Percentiles rank a stretch among this genome's conserved stretches.
These are phyloP conservation scores for Boletus sensibilis DNA, from an alignment of 768 basidiomycete species.

Conservation along the genomic window DNA sequence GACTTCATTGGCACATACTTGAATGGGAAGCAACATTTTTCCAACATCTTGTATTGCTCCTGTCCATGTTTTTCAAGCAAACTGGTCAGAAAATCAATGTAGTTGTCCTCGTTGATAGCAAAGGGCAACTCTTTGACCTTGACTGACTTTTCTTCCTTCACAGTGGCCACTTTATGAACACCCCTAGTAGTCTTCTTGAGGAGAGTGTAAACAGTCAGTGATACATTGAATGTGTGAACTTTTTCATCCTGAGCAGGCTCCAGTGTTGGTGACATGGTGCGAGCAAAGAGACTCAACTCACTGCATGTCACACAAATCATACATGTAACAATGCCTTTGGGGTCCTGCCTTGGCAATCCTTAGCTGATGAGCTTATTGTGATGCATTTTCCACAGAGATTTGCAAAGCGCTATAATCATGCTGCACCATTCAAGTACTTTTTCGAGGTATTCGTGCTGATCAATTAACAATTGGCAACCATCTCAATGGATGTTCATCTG, in stretches of 20 bases:
- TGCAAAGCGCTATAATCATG: too few relatives aligned
- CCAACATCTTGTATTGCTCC: too few relatives aligned
- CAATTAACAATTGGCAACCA: too few relatives aligned
- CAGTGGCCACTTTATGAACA: neutral
- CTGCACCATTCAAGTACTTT: too few relatives aligned
- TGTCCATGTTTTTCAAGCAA: too few relatives aligned
- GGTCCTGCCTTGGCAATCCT: too few relatives aligned
- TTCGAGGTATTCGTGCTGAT: too few relatives aligned
- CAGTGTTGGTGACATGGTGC: neutral
- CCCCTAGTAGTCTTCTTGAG: neutral
- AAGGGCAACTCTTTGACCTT: slow-evolving; percentile 5
- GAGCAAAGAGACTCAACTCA: neutral
- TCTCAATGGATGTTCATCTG: too few relatives aligned
- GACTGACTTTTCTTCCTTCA: neutral
- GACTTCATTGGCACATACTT: slow-evolving; percentile 1
- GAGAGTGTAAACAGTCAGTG: too few relatives aligned
- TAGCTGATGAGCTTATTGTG: neutral
- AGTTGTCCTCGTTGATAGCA: neutral
- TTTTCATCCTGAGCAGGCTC: neutral
- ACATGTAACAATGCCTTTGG: neutral
- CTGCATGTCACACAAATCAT: too few relatives aligned
- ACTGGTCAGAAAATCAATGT: slow-evolving; percentile 4
- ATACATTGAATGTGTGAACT: neutral
- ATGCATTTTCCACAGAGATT: too few relatives aligned
- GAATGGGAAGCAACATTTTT: slow-evolving; percentile 18